These are phyloP conservation scores for Thraustochytrium sp. DNA, from an alignment of 352 stramenopile genomes.

Conservation along the genomic window DNA sequence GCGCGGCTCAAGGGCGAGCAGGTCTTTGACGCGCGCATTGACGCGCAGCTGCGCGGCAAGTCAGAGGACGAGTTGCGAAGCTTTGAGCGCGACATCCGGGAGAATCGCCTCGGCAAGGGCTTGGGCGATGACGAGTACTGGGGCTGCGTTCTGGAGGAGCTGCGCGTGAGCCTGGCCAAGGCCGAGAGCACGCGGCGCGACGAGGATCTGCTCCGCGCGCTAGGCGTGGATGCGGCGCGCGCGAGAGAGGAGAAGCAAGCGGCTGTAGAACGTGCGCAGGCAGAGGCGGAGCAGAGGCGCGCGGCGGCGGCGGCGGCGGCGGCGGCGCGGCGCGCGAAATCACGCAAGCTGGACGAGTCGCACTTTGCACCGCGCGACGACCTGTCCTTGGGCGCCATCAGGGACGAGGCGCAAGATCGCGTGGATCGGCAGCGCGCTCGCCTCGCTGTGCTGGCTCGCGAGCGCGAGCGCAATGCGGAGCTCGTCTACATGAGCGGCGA, in stretches of 20 bases:
- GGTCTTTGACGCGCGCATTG: background rate
- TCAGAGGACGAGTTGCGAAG: slow-evolving; percentile 42
- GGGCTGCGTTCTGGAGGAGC: slow-evolving; percentile 40
- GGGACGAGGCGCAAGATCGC: background rate
- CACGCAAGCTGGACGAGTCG: background rate
- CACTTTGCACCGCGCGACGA: background rate
- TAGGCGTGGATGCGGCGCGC: background rate
- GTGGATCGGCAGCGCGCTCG: background rate
- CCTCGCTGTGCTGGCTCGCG: background rate
- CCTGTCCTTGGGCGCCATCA: background rate
- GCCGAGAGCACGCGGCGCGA: background rate
- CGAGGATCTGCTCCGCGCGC: background rate
- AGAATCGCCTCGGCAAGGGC: slow-evolving; percentile 27
- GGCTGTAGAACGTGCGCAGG: background rate
- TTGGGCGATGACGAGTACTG: background rate
- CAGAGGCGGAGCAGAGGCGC: background rate
- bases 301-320: background rate
- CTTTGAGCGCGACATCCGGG: slow-evolving; percentile 55
- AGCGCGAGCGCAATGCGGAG: background rate
- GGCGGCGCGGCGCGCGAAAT: background rate
- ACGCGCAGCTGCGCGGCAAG: slow-evolving; percentile 31
- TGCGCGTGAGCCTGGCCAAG: slow-evolving; percentile 41
- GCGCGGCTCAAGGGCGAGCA: slow-evolving; percentile 46
- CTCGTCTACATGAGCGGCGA: background rate
- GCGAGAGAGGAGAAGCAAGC: slow-evolving; percentile 44